These are phyloP conservation scores for Alternaria alternata DNA, from an alignment of 2,329 filamentous ascomycete species.

Conservation along the genomic window DNA sequence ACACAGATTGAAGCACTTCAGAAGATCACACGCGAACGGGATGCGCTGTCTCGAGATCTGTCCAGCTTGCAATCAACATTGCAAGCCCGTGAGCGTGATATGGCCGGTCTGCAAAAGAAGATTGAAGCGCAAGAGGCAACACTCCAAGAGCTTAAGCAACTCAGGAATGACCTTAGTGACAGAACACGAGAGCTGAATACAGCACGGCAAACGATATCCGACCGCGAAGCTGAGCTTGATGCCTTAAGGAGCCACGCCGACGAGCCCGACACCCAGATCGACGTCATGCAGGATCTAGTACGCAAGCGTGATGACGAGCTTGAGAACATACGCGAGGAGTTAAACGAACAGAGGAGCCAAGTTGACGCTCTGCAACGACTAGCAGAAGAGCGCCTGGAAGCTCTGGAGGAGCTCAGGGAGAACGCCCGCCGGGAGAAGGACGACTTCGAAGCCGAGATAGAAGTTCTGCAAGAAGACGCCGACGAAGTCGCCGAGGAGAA, in stretches of 20 bases:
- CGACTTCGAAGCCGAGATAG: conserved; percentile 65
- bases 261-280: conserved; percentile 51
- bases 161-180: conserved; percentile 41
- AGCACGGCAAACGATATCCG: conserved; percentile 44
- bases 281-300: conserved; percentile 54
- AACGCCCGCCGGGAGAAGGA: conserved; percentile 55
- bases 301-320: conserved; percentile 59
- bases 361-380: conserved; percentile 44
- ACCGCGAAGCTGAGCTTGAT: conserved; percentile 50
- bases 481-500: conserved; percentile 59
- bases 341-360: conserved; percentile 43
- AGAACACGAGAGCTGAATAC: conserved; percentile 48
- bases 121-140: conserved; percentile 40
- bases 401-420: conserved; percentile 62
- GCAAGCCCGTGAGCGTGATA: conserved; percentile 45
- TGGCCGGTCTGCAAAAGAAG: conserved; percentile 42
- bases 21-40: conserved; percentile 45
- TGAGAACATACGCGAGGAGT: conserved; percentile 60
- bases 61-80: conserved; percentile 39
- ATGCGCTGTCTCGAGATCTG: conserved; percentile 41
- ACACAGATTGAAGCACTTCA: conserved; percentile 48
- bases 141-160: conserved; percentile 41
- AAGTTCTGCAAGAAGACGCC: conserved; percentile 54
- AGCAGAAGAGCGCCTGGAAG: conserved; percentile 48
- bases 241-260: conserved; percentile 45